Conservation (phyloP, 257 asterid genomes). For the Asclepias syriaca region DNA sequence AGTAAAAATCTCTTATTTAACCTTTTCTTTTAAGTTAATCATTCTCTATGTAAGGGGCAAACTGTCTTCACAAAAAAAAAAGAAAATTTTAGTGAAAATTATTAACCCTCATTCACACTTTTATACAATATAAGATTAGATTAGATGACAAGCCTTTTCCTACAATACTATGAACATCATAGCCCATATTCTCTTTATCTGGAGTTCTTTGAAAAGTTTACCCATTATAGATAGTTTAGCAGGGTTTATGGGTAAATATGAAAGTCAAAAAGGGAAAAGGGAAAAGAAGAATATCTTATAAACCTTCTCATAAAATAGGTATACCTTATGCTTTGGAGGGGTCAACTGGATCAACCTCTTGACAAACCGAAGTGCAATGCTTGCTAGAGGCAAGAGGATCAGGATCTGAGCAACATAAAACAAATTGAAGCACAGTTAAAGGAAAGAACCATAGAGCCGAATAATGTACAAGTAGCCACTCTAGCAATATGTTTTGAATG, state of each 20-base stretch:
- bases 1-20: too few species aligned
- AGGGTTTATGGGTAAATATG: background rate
- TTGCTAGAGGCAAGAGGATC: conserved; percentile 82
- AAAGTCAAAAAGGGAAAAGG: background rate
- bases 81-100: too few species aligned
- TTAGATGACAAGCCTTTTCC: background rate
- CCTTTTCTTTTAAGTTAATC: too few species aligned
- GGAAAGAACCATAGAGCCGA: background rate
- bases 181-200: background rate
- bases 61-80: too few species aligned
- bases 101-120: too few species aligned
- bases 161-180: background rate
- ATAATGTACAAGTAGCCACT: background rate
- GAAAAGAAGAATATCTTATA: background rate
- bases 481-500: background rate
- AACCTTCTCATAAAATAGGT: background rate
- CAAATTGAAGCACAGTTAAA: background rate
- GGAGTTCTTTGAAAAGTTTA: background rate
- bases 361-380: conserved; percentile 73
- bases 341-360: conserved; percentile 78
- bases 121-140: too few species aligned
- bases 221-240: background rate
- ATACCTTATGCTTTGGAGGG: conserved; percentile 83
- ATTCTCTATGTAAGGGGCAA: too few species aligned
- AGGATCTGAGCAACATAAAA: conserved; percentile 47